phyloP scores from a whole-genome alignment of 2,329 filamentous ascomycete species.

The Hypoxylon sp. region DNA sequence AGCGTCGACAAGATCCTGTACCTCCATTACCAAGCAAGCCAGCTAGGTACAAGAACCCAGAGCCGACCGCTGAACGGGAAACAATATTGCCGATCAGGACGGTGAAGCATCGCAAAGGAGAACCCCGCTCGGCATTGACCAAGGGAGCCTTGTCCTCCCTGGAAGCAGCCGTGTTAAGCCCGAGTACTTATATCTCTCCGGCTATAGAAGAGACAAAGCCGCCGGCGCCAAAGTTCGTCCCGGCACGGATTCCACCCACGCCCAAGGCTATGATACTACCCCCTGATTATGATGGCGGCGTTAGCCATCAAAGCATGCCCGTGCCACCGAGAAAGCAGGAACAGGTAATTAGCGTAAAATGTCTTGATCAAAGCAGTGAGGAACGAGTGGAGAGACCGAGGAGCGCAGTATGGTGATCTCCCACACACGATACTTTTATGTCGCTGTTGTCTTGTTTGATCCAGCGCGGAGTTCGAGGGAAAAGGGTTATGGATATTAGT shows the following conservation, averaged over 20 bases:
- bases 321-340: slow-evolving; percentile 26
- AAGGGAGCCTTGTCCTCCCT: slow-evolving; percentile 4
- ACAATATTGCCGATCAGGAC: slow-evolving; percentile 18
- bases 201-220: slow-evolving; percentile 13
- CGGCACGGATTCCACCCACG: slow-evolving; percentile 36
- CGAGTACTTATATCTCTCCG: slow-evolving; percentile 12
- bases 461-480: slow-evolving; percentile 41
- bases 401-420: slow-evolving; percentile 34
- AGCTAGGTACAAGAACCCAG: slow-evolving; percentile 12
- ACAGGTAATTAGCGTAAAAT: slow-evolving; percentile 27
- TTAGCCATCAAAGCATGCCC: slow-evolving; percentile 33
- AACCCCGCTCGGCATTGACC: slow-evolving; percentile 18
- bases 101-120: slow-evolving; percentile 18
- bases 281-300: slow-evolving; percentile 25
- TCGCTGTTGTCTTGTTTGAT: slow-evolving; percentile 16
- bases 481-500: slow-evolving; percentile 22
- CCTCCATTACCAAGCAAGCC: slow-evolving; percentile 14
- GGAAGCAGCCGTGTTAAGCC: not conserved
- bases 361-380: slow-evolving; percentile 28
- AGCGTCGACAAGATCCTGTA: slow-evolving; percentile 16
- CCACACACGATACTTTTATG: not conserved
- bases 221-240: slow-evolving; percentile 21
- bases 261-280: slow-evolving; percentile 48
- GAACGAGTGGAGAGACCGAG: slow-evolving; percentile 30
- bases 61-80: slow-evolving; percentile 8